Evolutionary conservation across 805 yeast species (phyloP), one percentile per base, ranked within the genome.

Genomic region (Barnettozyma sucrosica): DNA sequence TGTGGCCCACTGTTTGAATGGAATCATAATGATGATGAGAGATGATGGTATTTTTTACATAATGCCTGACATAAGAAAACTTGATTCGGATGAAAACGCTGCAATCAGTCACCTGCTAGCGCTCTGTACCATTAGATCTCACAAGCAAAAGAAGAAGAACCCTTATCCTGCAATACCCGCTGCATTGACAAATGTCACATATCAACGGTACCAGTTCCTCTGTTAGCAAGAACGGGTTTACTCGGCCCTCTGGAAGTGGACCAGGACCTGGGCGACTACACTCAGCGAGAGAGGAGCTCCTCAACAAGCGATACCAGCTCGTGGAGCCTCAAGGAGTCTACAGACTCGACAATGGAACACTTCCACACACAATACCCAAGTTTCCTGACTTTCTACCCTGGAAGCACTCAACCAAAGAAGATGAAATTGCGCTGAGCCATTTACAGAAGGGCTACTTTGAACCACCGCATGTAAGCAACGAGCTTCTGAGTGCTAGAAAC

Each of bases 381-480:
- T 85, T 75, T 55, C 95, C 95, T 0, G 95, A 86, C 61, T 85
- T 78, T 59, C 66, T 64, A 36, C 83, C 89, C 0, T 87, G 95
- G 93, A 67, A 68, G 36, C 88, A 81, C 55, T 71, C 74, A 6
- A 52, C 70, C 9, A 69, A 68, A 10, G 89, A 83, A 49, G 81
- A 79, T 53, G 70, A 66, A 4, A 63, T 79, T 23, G 74, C 83
- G 57, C 71, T 75, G 43, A 74, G 69, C 30, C 71, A 75, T 58
- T 68, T 87, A 38, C 88, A 83, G 53, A 80, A 83, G 56, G 96
- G 96, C 7, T 80, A 74, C 54, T 75, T 74, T 49, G 89, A 85
- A 56, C 66, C 79, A 1, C 82, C 89, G 2, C 63, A 64, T 20
- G 87, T 83, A 1, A 61, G 72, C 33, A 79, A 83, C 58, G 96